phyloP scores from a whole-genome alignment of 2,329 filamentous ascomycete genomes.

The Penicillium sclerotiorum region DNA sequence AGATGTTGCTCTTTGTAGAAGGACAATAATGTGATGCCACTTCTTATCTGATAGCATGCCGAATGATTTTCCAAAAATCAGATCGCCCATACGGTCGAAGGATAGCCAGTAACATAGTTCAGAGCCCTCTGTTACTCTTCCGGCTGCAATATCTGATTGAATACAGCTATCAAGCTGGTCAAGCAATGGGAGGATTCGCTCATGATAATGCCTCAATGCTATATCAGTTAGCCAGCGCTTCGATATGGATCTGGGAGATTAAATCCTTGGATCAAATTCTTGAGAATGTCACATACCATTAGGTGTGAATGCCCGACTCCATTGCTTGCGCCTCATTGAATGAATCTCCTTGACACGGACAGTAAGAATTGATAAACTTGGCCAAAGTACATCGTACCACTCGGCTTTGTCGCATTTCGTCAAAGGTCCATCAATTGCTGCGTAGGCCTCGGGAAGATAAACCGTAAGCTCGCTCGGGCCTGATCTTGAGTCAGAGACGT shows the following conservation, averaged over 20 bases:
- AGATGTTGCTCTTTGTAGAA: slow-evolving; percentile 27
- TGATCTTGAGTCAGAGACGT: not conserved
- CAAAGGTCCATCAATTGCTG: slow-evolving; percentile 18
- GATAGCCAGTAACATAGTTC: slow-evolving; percentile 31
- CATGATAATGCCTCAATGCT: slow-evolving; percentile 11
- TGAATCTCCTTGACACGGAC: slow-evolving; percentile 9
- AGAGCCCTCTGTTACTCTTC: not conserved
- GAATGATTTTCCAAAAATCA: slow-evolving; percentile 36
- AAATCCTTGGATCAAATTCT: not conserved
- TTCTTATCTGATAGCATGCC: slow-evolving; percentile 30
- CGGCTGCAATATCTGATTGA: not conserved
- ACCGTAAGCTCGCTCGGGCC: slow-evolving; percentile 22
- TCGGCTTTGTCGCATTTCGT: slow-evolving; percentile 17
- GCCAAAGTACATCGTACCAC: slow-evolving; percentile 24
- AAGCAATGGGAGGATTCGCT: slow-evolving; percentile 1
- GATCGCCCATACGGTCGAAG: slow-evolving; percentile 38
- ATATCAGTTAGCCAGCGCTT: not conserved
- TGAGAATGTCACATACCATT: not conserved
- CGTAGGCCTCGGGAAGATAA: slow-evolving; percentile 19
- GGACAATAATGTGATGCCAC: slow-evolving; percentile 32
- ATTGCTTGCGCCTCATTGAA: slow-evolving; percentile 8
- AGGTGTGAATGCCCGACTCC: slow-evolving; percentile 12
- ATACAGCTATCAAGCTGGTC: slow-evolving; percentile 10
- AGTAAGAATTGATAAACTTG: slow-evolving; percentile 13
- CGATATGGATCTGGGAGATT: not conserved